Evolutionary conservation across 106 monocot species (phyloP), one percentile per base, ranked within the genome.

Genomic region (Triglochin maritima): DNA sequence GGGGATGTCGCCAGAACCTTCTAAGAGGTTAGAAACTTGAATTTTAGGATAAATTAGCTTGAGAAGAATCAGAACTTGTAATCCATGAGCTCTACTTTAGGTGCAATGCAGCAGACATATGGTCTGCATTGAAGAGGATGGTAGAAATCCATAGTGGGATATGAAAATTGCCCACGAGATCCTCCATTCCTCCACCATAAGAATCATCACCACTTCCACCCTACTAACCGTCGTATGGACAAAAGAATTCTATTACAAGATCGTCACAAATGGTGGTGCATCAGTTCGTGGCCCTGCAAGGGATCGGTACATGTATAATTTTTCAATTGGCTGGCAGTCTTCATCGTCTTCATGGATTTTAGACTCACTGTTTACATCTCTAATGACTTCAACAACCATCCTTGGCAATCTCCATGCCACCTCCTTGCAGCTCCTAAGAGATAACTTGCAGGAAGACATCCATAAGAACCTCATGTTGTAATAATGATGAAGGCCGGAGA

Each of bases 401-500:
- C 48, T 50, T 47, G 83, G 88, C 72, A 86, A 65, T 54, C 59
- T 76, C 67, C 46, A 56, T 12, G 89, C 89, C 43, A 93, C 86
- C 46, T 89, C 78, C 65, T 59, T 79, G 70, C 93, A 93, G n/a
- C 84, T 86, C 16, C 78, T 80, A 45, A 86, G 50, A 3, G 89
- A 64, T 49, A 89, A 51, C 52, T 79, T 84, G 71, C 93, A 93
- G 0, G 83, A 75, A 14, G 83, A 84, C 93, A 93, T 93, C 93
- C 93, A 93, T 46, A 93, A 64, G 73, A 89, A 93, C 65, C 93
- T 83, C 93, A 93, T 93, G 78, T 84, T 86, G 66, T 86, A 89
- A 69, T 86, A 93, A 69, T 82, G 83, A 61, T 83, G 80, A 10
- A 93, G 44, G 44, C 93, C 93, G 3, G 89, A 86, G 42, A 86